phyloP scores from a whole-genome alignment of 202 grass and related monocot genomes.

The Carex arenaria region DNA sequence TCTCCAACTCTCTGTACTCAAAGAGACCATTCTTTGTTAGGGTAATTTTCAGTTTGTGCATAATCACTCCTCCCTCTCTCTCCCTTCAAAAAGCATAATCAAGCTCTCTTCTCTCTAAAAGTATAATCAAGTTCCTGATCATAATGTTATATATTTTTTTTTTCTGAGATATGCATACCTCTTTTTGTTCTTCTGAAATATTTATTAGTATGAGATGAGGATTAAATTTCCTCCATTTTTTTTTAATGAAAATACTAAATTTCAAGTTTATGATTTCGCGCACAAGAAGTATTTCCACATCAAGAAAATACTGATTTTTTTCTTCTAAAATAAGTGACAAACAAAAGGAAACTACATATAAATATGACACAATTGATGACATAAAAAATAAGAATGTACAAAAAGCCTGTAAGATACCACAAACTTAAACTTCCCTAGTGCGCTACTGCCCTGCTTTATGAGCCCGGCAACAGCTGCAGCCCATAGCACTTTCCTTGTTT shows the following conservation, averaged over 20 bases:
- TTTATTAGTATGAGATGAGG: no score
- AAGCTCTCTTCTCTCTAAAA: no score
- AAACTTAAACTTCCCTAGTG: no score
- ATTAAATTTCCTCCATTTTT: not conserved
- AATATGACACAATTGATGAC: not conserved
- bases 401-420: no score
- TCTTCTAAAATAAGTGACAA: not conserved
- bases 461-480: not conserved
- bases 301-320: not conserved
- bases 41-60: not conserved
- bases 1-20: not conserved
- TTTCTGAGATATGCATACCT: not conserved
- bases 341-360: not conserved
- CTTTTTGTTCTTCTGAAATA: not conserved
- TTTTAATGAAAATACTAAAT: not conserved
- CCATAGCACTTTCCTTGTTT: not conserved
- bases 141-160: not conserved
- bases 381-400: not conserved
- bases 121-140: not conserved
- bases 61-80: no score
- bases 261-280: not conserved
- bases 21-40: not conserved
- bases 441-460: conserved; percentile 5
- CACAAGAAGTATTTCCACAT: not conserved
- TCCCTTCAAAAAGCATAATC: no score